Evolutionary conservation across 495 filamentous ascomycete species (phyloP), one percentile per base, ranked within the genome.

Genomic region (Hypoxylon trugodes): DNA sequence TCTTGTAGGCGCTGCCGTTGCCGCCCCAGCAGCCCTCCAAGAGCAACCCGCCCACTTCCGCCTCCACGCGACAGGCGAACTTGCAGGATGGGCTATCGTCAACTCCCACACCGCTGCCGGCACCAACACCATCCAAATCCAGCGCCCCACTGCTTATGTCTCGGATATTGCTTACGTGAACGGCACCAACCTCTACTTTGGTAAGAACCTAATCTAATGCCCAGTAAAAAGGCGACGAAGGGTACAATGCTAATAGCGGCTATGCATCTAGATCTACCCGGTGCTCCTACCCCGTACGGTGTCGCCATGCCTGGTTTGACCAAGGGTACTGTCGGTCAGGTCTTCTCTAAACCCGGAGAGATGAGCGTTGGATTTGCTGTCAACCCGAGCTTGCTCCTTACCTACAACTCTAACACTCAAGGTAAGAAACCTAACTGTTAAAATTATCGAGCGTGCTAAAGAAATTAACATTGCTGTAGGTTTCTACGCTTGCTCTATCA

Each of bases 111-210:
- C 25, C 22, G 40, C 16, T 9, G 58, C 58, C 18, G 58, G 49
- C 37, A 9, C 12, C 1, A 54, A 61, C n/a, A 35, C 41, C 16
- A 61, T 61, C 41, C 58, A 61, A 26, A 47, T 61, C 41, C 58
- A 61, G 6, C 58, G 58, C 4, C 58, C 58, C 4, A 19, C 36
- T 9, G 58, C 19, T 1, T 61, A 61, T 42, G 21, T 15, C 18
- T 61, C 58, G 22, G 58, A 61, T 16, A 10, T 25, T 37, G 46
- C 58, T 16, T 54, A 47, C 49, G 25, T 61, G 15, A 54, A 53
- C 38, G 58, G 58, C 24, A 54, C 48, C 2, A 37, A 48, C 35
- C 24, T 61, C 4, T 61, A 54, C 49, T 61, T 61, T 9, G 49
- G 58, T 61, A 48, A 47, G 49, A 5, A 1, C 24, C 21, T 9